Evolutionary conservation across 2,329 filamentous ascomycete genomes (phyloP), one percentile per base, ranked within the genome.

Genomic region (Sclerotinia spermophila): DNA sequence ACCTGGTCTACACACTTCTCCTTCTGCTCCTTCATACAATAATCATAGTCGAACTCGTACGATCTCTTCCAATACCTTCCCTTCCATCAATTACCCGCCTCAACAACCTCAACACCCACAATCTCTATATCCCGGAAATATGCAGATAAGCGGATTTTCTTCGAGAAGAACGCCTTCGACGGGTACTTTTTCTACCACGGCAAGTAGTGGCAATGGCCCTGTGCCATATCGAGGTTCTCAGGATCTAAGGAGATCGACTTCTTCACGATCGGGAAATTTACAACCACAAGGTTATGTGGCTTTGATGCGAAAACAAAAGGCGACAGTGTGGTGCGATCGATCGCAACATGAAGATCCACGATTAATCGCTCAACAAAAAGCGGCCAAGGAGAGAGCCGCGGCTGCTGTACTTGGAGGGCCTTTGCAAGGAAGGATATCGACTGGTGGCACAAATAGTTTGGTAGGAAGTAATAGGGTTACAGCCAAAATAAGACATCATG

Each of bases 271-370:
- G 33, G 83, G 83, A 61, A 79, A 81, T 35, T 76, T 74, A 30
- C 74, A 80, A 73, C 82, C 91, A 2, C 86, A 86, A n/a, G 90
- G 93, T 74, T 99, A 99, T 81, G 96, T 99, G 67, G 94, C 96
- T 48, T 86, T 97, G n/a, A 90, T 99, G 82, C 89, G 96, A 73
- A 95, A 94, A 80, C 96, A 99, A 82, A 98, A 98, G 81, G 96
- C 94, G 44, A 99, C 96, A 0, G 96, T 99, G 6, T 99, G 96
- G 96, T 97, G 94, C 83, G 96, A 98, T 79, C 91, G 94, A 68
- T 88, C 95, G 15, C 96, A 99, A 80, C 90, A 92, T 73, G 94
- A 98, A 81, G 96, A 99, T 79, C 93, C 95, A 0, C 87, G 93
- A 66, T 83, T 96, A 71, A 83, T 91, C 5, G 94, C 93, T 40